These are phyloP conservation scores for Crataegus laevigata DNA, from an alignment of 306 rosid genomes.

Conservation along the genomic window DNA sequence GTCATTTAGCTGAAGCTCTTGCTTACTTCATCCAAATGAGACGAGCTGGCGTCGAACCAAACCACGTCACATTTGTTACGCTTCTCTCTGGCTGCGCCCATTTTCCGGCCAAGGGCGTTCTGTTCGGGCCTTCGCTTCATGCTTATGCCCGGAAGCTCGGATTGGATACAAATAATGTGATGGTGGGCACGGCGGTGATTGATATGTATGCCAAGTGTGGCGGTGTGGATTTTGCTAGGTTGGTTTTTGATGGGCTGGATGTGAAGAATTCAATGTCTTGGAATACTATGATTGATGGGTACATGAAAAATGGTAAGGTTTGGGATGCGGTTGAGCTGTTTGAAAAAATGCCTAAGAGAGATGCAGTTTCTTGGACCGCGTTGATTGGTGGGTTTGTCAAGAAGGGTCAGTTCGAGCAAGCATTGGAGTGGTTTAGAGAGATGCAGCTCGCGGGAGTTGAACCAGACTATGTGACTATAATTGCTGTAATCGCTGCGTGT, in stretches of 20 bases:
- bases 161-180: conserved; percentile 45
- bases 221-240: conserved; percentile 37
- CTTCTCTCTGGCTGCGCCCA: conserved; percentile 73
- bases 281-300: conserved; percentile 80
- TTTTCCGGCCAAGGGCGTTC: conserved; percentile 16
- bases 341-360: conserved; percentile 68
- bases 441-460: conserved; percentile 65
- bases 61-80: conserved; percentile 59
- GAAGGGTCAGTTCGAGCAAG: conserved; percentile 49
- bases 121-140: conserved; percentile 54
- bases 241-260: conserved; percentile 45
- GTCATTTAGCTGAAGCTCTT: conserved; percentile 54
- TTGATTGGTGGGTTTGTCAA: conserved; percentile 77
- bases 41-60: conserved; percentile 54
- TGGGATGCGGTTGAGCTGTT: conserved; percentile 51
- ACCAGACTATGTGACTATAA: conserved; percentile 73
- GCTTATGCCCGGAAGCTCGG: conserved; percentile 49
- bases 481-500: conserved; percentile 67
- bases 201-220: conserved; percentile 75
- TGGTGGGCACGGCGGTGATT: conserved; percentile 71
- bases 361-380: conserved; percentile 72
- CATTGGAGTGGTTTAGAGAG: conserved; percentile 56
- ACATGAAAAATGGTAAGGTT: conserved; percentile 48
- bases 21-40: conserved; percentile 51
- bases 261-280: conserved; percentile 60